These are phyloP conservation scores for Lactifluus hygrophoroides DNA, from an alignment of 768 basidiomycete genomes.

Conservation along the genomic window DNA sequence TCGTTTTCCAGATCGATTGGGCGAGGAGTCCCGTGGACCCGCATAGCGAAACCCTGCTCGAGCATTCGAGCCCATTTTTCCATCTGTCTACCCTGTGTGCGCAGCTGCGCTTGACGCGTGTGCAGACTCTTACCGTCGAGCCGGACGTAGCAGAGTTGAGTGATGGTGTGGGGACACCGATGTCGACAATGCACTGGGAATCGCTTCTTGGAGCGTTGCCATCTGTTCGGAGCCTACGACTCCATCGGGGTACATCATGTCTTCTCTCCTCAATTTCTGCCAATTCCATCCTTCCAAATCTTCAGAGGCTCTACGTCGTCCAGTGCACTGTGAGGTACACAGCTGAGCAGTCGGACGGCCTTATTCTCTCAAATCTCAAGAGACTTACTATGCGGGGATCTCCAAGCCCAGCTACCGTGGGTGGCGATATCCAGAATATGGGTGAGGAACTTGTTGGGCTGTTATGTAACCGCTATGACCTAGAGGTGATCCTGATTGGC, in stretches of 20 bases:
- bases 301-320: slow-evolving; percentile 3
- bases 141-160: background rate
- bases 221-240: background rate
- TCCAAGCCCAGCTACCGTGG: background rate
- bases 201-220: background rate
- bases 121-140: background rate
- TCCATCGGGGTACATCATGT: background rate
- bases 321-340: background rate
- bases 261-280: background rate
- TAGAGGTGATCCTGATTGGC: slow-evolving; percentile 4
- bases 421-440: background rate
- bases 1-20: slow-evolving; percentile 10
- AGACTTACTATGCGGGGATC: background rate
- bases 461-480: background rate
- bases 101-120: background rate
- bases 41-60: background rate
- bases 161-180: background rate
- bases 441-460: no score
- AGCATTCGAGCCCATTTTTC: slow-evolving; percentile 14
- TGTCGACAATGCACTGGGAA: background rate
- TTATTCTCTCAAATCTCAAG: slow-evolving; percentile 1
- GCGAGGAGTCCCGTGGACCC: slow-evolving; percentile 9
- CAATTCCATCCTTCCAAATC: background rate
- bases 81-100: slow-evolving; percentile 6
- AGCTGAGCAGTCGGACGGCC: no score